Percentiles rank a stretch among this genome's conserved stretches.
Conservation (phyloP, 306 rosid genomes). For the Prunus mongolica region DNA sequence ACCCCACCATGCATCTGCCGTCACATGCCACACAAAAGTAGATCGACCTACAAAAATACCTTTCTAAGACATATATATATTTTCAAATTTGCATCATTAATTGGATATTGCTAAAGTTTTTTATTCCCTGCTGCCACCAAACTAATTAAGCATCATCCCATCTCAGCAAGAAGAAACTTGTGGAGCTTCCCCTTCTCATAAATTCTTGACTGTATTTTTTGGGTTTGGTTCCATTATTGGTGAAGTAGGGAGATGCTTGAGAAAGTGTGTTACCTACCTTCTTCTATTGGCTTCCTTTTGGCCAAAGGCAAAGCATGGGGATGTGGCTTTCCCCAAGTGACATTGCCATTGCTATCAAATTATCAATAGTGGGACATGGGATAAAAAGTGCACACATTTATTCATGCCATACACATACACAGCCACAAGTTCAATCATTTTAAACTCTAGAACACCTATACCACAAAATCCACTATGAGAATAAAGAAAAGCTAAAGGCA, state of each 20-base stretch:
- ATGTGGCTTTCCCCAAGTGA: conserved; percentile 5
- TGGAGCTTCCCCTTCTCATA: background rate
- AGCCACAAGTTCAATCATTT: background rate
- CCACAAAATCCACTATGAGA: background rate
- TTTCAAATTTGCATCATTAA: background rate
- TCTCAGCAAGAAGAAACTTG: background rate
- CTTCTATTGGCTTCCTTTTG: background rate
- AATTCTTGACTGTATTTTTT: background rate
- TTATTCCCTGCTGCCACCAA: background rate
- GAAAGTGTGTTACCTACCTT: background rate
- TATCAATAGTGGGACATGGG: background rate
- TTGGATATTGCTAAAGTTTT: no score
- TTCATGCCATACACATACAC: background rate
- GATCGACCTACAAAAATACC: background rate
- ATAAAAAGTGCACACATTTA: background rate
- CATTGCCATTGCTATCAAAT: background rate
- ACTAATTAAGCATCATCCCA: background rate
- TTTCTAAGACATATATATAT: background rate
- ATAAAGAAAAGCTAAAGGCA: background rate
- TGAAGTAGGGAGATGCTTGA: background rate
- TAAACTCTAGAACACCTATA: background rate
- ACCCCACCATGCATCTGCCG: conserved; percentile 19
- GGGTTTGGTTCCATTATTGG: background rate
- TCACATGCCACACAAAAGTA: conserved; percentile 24
- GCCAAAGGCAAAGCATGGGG: background rate